phyloP scores from a whole-genome alignment of 2,329 filamentous ascomycete genomes.

The Calonectria montana region DNA sequence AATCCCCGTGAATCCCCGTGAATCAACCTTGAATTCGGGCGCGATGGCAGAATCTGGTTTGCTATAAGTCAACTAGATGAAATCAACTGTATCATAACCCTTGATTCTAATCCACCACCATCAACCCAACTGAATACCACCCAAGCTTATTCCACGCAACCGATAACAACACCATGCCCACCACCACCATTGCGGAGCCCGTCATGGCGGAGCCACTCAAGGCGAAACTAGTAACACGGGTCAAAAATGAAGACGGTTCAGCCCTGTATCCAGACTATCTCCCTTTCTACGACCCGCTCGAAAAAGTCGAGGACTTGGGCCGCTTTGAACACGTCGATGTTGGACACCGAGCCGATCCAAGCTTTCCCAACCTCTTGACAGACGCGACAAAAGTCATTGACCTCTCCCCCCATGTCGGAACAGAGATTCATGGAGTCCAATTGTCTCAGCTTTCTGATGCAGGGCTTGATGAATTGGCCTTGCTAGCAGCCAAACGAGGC shows the following conservation, averaged over 20 bases:
- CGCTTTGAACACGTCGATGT: not conserved
- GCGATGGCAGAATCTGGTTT: not conserved
- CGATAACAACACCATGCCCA: not conserved
- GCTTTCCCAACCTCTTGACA: not conserved
- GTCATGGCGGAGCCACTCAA: not conserved
- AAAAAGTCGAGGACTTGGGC: not conserved
- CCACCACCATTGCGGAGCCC: not conserved
- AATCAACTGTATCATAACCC: not conserved
- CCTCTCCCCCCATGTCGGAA: not conserved
- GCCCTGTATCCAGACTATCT: not conserved
- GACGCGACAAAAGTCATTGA: not conserved
- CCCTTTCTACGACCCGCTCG: not conserved
- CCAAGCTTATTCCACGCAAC: not conserved
- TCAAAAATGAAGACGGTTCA: constrained; percentile 1
- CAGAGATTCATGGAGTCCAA: not conserved
- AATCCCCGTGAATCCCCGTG: not conserved
- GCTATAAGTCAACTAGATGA: not conserved
- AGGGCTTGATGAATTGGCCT: constrained; percentile 9
- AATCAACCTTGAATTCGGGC: not conserved
- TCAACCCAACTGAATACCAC: not conserved
- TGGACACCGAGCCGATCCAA: not conserved
- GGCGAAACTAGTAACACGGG: not conserved
- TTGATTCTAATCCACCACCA: not conserved
- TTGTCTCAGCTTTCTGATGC: not conserved
- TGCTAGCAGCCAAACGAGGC: constrained; percentile 6